phyloP scores from a whole-genome alignment of 1,284 basidiomycete genomes.

The Mrakiaceae sp. region DNA sequence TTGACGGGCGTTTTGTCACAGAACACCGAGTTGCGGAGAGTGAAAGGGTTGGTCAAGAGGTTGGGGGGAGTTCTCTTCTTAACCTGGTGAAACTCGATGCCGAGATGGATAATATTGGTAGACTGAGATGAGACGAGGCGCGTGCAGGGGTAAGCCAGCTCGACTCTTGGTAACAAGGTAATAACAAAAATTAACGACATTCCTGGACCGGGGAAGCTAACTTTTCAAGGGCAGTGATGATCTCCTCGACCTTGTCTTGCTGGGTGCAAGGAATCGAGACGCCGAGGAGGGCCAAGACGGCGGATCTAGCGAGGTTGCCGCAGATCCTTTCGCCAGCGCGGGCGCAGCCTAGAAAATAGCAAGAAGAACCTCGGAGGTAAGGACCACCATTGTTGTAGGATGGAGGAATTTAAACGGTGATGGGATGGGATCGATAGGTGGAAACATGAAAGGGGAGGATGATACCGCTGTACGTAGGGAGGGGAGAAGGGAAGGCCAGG shows the following conservation, averaged over 20 bases:
- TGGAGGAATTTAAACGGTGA: no score
- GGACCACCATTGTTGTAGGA: neutral
- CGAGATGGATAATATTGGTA: slow-evolving; percentile 35
- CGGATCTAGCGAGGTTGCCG: slow-evolving; percentile 42
- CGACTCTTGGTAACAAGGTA: neutral
- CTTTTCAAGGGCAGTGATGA: slow-evolving; percentile 40
- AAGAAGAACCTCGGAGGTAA: neutral
- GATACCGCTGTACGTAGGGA: no score
- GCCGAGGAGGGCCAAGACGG: slow-evolving; percentile 47
- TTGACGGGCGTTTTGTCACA: slow-evolving; percentile 20
- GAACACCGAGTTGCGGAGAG: slow-evolving; percentile 17
- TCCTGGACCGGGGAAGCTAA: neutral
- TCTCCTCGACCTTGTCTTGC: slow-evolving; percentile 49
- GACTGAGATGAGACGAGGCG: no score
- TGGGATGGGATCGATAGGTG: no score
- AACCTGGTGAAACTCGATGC: slow-evolving; percentile 45
- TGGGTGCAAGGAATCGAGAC: slow-evolving; percentile 47
- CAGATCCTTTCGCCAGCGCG: slow-evolving; percentile 43
- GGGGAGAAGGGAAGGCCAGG: neutral
- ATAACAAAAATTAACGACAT: neutral
- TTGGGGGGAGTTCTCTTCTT: slow-evolving; percentile 57
- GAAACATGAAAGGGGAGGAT: no score
- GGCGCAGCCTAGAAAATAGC: slow-evolving; percentile 32
- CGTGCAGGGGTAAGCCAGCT: neutral
- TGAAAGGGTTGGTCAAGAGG: slow-evolving; percentile 35